Percentiles rank a stretch among this genome's conserved stretches.
Conservation (phyloP, 2,329 filamentous ascomycete species). For the Bertia moriformis region DNA sequence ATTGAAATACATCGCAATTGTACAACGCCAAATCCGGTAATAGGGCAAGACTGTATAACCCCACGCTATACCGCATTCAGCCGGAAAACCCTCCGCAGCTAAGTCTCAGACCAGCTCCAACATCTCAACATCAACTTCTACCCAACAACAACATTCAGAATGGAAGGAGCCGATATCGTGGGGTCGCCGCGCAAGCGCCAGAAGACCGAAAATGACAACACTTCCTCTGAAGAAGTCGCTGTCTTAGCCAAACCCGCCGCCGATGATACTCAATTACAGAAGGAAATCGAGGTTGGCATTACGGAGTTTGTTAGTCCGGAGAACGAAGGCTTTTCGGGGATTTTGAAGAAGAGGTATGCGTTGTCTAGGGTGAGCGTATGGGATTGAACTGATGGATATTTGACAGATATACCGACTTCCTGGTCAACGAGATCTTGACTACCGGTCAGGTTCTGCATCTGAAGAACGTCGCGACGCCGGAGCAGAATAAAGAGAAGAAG, state of each 20-base stretch:
- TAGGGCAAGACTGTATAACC: conserved; percentile 7
- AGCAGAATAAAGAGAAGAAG: not conserved
- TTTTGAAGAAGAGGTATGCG: conserved; percentile 49
- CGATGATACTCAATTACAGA: conserved; percentile 3
- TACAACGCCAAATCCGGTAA: conserved; percentile 3
- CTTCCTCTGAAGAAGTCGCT: not conserved
- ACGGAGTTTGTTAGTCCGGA: conserved; percentile 42
- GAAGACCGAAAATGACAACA: conserved; percentile 12
- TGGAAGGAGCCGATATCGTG: conserved; percentile 14
- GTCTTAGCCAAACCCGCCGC: not conserved
- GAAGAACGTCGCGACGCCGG: conserved; percentile 18
- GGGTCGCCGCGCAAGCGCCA: conserved; percentile 19
- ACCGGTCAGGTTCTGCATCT: conserved; percentile 51
- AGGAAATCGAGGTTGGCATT: conserved; percentile 35
- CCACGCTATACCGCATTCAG: conserved; percentile 3
- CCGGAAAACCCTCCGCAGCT: conserved; percentile 7
- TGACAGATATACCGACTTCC: conserved; percentile 55
- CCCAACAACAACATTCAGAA: not conserved
- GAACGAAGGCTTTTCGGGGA: conserved; percentile 44
- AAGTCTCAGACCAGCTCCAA: conserved; percentile 6
- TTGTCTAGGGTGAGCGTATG: conserved; percentile 2
- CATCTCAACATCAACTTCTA: conserved; percentile 1
- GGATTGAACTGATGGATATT: not conserved
- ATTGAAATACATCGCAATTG: not conserved
- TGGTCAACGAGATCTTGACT: conserved; percentile 58